A percentile compares a stretch with the other conserved stretches of the same genome.
Evolutionary conservation across 2,329 filamentous ascomycete species (phyloP).

Genomic region (Pestalotiopsis sp.): DNA sequence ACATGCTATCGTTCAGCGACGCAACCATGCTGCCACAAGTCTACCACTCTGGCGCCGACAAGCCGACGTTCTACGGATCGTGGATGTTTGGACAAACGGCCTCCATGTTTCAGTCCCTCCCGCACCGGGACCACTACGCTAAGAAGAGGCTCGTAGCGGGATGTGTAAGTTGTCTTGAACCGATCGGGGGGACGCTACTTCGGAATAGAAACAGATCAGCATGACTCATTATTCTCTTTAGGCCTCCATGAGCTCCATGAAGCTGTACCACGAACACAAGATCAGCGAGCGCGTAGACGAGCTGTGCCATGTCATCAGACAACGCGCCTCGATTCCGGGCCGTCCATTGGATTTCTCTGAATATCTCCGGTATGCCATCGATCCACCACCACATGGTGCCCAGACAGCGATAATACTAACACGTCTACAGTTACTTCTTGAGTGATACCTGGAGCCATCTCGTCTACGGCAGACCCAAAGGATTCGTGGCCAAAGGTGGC

Average conservation of each 20-base stretch:
- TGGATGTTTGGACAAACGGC: conserved; percentile 13
- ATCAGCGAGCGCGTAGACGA: not conserved
- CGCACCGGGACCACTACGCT: conserved; percentile 7
- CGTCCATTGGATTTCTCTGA: not conserved
- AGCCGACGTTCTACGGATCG: conserved; percentile 3
- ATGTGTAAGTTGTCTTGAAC: conserved; percentile 5
- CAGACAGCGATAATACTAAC: not conserved
- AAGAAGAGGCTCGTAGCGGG: conserved; percentile 8
- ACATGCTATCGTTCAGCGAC: conserved; percentile 11
- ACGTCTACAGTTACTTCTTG: not conserved
- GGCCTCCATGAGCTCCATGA: not conserved
- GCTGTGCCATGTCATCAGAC: not conserved
- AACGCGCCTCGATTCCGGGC: not conserved
- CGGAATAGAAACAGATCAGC: not conserved
- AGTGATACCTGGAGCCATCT: conserved; percentile 2
- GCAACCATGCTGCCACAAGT: conserved; percentile 7
- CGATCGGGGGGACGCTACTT: not conserved
- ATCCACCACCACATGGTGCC: not conserved
- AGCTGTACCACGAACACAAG: not conserved
- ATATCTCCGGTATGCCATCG: not conserved
- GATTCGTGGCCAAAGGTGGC: not conserved
- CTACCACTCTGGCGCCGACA: conserved; percentile 4
- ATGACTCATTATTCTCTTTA: not conserved
- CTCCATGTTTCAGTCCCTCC: conserved; percentile 11
- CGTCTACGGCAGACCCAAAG: not conserved